Evolutionary conservation across 768 basidiomycete genomes (phyloP), one percentile per base, ranked within the genome.

Genomic region (Suillus tomentosus): DNA sequence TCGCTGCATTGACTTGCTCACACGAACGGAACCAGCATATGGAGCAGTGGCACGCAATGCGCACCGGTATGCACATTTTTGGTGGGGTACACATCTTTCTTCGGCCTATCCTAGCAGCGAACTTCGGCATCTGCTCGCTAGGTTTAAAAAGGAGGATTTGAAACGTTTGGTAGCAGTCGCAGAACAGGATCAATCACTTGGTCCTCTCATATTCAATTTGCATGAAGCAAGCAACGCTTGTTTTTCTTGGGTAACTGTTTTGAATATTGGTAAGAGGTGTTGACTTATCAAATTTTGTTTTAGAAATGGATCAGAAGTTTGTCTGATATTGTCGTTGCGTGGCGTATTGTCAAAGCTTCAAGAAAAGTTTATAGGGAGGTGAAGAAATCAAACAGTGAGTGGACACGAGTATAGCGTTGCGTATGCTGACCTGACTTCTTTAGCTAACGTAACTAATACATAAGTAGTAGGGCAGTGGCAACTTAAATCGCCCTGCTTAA

Each of bases 261-360:
- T 36, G n/a, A 10, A 6, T 36, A 14, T 36, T 11, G 19, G 11
- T 7, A n/a, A 6, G 19, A 17, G 10, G 19, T 36, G 19, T 5
- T 3, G 2, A 36, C 34, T 55, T 1, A 55, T 19, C 3, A 7
- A 13, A n/a, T 36, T 34, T 11, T 19, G 5, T 4, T 47, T 36
- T 36, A 55, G 54, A 55, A 55, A n/a, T 55, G 54, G 54, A 55
- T 55, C 19, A 55, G 54, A 19, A 55, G 11, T 13, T 14, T 19
- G 5, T 55, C 54, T 19, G 54, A 55, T 2, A 13, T 55, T 7
- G 34, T 19, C 19, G 54, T n/a, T 13, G 54, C 34, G 10, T 55
- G 54, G 54, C 54, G 34, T 13, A n/a, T 55, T 14, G 34, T 55
- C 0, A 36, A 36, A n/a, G 34, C 34, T 5, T 55, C 19, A 7